phyloP scores from a whole-genome alignment of 352 stramenopile species.

The Globisporangium apiculatum region DNA sequence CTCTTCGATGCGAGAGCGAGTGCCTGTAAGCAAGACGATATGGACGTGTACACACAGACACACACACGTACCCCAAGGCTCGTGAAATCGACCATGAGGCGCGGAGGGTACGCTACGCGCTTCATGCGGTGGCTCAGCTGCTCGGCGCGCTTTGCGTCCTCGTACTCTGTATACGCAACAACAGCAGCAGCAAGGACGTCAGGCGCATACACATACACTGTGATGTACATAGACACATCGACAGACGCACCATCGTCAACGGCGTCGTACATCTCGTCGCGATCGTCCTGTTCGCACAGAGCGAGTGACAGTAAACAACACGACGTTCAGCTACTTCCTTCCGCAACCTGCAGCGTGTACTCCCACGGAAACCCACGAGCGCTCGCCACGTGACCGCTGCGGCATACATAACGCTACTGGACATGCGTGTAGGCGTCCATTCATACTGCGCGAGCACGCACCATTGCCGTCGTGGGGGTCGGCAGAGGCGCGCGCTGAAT shows the following conservation, averaged over 20 bases:
- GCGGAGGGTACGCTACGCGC: constrained; percentile 56
- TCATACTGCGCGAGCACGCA: too few relatives aligned
- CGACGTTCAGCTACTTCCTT: background rate
- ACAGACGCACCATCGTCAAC: constrained; percentile 28
- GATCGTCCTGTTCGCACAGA: constrained; percentile 27
- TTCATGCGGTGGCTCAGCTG: constrained; percentile 34
- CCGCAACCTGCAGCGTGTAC: too few relatives aligned
- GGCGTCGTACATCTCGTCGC: constrained; percentile 33
- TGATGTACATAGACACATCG: background rate
- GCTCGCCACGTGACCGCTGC: too few relatives aligned
- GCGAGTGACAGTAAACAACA: background rate
- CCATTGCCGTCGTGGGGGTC: too few relatives aligned
- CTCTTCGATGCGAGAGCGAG: background rate
- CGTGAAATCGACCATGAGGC: constrained; percentile 83
- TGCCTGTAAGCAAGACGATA: background rate
- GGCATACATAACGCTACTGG: too few relatives aligned
- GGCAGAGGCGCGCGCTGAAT: too few relatives aligned
- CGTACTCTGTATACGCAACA: constrained; percentile 18
- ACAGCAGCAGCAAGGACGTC: background rate
- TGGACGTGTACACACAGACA: too few relatives aligned
- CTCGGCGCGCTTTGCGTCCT: constrained; percentile 23
- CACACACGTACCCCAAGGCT: constrained; percentile 51
- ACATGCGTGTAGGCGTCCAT: too few relatives aligned
- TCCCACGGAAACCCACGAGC: too few relatives aligned
- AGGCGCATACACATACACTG: background rate